Percentiles rank a stretch among this genome's conserved stretches.
phyloP scores from a whole-genome alignment of 352 stramenopile species.

The Pelagophyceae sp. region DNA sequence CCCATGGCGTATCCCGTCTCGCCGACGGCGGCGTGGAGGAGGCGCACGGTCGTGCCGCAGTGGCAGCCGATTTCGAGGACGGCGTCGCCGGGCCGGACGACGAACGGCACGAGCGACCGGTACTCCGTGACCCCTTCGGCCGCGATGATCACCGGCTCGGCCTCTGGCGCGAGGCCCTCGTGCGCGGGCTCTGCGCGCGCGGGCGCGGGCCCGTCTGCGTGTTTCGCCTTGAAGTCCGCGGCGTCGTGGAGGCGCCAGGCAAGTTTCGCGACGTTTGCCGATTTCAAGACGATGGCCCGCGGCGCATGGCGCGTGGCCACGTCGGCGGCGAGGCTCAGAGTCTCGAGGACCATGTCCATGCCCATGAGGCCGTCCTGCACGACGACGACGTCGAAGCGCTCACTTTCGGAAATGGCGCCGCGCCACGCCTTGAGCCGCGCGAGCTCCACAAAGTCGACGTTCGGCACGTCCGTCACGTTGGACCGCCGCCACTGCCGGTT shows the following conservation, averaged over 20 bases:
- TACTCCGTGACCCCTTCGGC: constrained; percentile 46
- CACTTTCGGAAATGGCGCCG: neutral
- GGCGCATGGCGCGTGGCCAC: too few relatives aligned
- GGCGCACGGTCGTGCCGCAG: constrained; percentile 33
- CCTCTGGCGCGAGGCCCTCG: too few relatives aligned
- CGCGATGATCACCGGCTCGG: too few relatives aligned
- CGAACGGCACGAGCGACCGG: constrained; percentile 32
- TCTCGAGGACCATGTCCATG: neutral
- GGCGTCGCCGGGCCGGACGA: constrained; percentile 30
- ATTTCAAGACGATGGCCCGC: neutral
- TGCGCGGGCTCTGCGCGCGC: neutral
- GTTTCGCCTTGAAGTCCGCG: neutral
- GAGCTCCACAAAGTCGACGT: neutral
- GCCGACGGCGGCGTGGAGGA: constrained; percentile 24
- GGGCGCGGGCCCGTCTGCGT: too few relatives aligned
- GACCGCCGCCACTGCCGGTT: neutral
- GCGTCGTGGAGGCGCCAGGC: neutral
- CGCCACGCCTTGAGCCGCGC: neutral
- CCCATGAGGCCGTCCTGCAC: neutral
- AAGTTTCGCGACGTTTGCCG: neutral
- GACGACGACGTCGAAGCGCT: constrained; percentile 3
- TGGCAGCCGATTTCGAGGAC: constrained; percentile 42
- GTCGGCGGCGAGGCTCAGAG: neutral
- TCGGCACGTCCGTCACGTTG: neutral
- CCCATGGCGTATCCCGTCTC: constrained; percentile 30